Evolutionary conservation across 169 alveolate species (phyloP).

Genomic region (Condylostoma magnum): DNA sequence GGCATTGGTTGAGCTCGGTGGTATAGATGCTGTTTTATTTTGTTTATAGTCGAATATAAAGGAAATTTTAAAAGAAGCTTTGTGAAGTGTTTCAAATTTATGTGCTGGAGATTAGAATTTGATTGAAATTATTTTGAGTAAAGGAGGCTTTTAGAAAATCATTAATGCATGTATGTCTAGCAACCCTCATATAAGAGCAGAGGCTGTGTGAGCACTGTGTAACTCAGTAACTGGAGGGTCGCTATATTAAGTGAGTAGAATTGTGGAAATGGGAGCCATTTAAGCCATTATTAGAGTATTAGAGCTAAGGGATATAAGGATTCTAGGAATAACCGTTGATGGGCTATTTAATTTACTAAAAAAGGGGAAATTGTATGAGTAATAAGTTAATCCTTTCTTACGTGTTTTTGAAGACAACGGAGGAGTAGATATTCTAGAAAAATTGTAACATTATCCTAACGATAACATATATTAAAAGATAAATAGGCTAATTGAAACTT

Average conservation of each 20-base stretch:
- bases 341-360: slow-evolving; percentile 85
- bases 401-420: slow-evolving; percentile 77
- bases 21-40: slow-evolving; percentile 76
- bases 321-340: slow-evolving; percentile 83
- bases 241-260: slow-evolving; percentile 41
- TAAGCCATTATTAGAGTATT: slow-evolving; percentile 85
- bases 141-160: background rate
- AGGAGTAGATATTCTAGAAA: slow-evolving; percentile 65
- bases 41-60: slow-evolving; percentile 87
- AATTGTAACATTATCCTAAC: slow-evolving; percentile 64
- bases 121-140: slow-evolving; percentile 40
- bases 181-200: slow-evolving; percentile 79
- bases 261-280: slow-evolving; percentile 91
- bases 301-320: slow-evolving; percentile 86
- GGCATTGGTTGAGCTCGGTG: slow-evolving; percentile 90
- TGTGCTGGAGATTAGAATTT: slow-evolving; percentile 87
- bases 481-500: slow-evolving; percentile 57
- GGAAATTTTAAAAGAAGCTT: slow-evolving; percentile 95
- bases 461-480: slow-evolving; percentile 70
- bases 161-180: background rate
- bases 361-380: slow-evolving; percentile 61
- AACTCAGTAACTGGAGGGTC: slow-evolving; percentile 42
- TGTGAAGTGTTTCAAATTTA: slow-evolving; percentile 96
- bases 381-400: slow-evolving; percentile 76
- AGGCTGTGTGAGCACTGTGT: slow-evolving; percentile 98